A percentile compares a stretch with the other conserved stretches of the same genome.
phyloP scores from a whole-genome alignment of 345 rosid species.

The Hevea brasiliensis region DNA sequence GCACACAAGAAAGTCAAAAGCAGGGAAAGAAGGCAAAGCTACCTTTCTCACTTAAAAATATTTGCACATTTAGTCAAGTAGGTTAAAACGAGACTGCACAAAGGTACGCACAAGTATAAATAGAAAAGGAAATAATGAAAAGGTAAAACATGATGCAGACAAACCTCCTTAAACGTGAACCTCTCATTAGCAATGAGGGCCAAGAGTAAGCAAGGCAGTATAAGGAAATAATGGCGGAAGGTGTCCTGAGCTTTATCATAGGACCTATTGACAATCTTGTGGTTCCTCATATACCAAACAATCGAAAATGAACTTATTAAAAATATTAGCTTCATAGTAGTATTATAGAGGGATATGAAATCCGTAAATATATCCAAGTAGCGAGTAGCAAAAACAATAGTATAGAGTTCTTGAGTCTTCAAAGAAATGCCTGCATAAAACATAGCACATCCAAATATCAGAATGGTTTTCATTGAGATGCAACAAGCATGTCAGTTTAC shows the following conservation, averaged over 20 bases:
- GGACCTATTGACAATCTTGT: conserved; percentile 68
- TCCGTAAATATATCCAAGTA: conserved; percentile 82
- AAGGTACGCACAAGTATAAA: not conserved
- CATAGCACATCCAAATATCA: not conserved
- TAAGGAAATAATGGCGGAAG: conserved; percentile 53
- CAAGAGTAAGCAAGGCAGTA: conserved; percentile 63
- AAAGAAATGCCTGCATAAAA: conserved; percentile 62
- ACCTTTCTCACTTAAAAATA: not conserved
- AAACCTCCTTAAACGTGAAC: conserved; percentile 67
- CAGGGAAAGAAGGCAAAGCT: not conserved
- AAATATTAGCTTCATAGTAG: conserved; percentile 75
- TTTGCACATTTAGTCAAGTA: not conserved
- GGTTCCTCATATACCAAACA: conserved; percentile 80
- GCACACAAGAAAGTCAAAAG: not conserved
- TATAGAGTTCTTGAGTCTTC: conserved; percentile 89
- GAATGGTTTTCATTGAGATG: not conserved
- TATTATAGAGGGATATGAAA: conserved; percentile 68
- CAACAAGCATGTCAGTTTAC: not conserved
- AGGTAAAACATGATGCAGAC: not conserved
- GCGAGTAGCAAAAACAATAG: conserved; percentile 63
- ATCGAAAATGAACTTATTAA: conserved; percentile 77
- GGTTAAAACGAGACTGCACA: not conserved
- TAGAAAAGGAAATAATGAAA: not conserved
- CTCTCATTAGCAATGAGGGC: conserved; percentile 67
- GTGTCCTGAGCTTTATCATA: conserved; percentile 66